phyloP scores from a whole-genome alignment of 176 grass and related monocot species.

The Oryza glaberrima region DNA sequence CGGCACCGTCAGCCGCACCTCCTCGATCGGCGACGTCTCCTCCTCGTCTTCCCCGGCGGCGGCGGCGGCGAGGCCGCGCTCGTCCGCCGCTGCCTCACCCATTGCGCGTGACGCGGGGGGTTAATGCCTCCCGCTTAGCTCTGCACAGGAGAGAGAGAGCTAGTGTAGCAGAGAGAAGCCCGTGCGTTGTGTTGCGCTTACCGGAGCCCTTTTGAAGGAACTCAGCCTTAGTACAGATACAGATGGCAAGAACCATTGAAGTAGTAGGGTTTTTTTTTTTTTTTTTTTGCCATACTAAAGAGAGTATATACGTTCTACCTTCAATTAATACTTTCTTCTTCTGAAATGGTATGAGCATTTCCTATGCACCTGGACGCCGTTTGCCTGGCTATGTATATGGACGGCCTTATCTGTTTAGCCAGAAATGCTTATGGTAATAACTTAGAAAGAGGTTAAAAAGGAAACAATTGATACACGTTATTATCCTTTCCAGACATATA shows the following conservation, averaged over 20 bases:
- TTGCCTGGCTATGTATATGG: too few relatives aligned
- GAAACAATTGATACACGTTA: too few relatives aligned
- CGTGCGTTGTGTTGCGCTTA: background rate
- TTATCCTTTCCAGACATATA: too few relatives aligned
- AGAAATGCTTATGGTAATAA: too few relatives aligned
- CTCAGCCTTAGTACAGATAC: too few relatives aligned
- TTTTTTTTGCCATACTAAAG: background rate
- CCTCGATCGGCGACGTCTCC: constrained; percentile 68
- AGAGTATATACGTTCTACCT: too few relatives aligned
- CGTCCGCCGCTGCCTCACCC: constrained; percentile 44
- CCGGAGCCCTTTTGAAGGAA: background rate
- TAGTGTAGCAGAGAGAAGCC: background rate
- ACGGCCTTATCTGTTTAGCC: too few relatives aligned
- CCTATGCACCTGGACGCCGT: too few relatives aligned
- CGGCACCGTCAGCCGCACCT: constrained; percentile 76
- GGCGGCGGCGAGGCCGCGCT: constrained; percentile 37
- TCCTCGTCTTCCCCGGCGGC: constrained; percentile 25
- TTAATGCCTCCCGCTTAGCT: constrained; percentile 22
- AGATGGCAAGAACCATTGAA: too few relatives aligned
- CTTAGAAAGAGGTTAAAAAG: too few relatives aligned
- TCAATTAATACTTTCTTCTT: too few relatives aligned
- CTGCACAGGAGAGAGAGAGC: background rate
- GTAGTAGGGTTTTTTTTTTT: background rate
- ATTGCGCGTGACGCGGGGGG: constrained; percentile 41
- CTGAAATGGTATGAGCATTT: too few relatives aligned